Percentiles rank a stretch among this genome's conserved stretches.
phyloP scores from a whole-genome alignment of 1,284 basidiomycete genomes.

The Moniliophthora roreri region DNA sequence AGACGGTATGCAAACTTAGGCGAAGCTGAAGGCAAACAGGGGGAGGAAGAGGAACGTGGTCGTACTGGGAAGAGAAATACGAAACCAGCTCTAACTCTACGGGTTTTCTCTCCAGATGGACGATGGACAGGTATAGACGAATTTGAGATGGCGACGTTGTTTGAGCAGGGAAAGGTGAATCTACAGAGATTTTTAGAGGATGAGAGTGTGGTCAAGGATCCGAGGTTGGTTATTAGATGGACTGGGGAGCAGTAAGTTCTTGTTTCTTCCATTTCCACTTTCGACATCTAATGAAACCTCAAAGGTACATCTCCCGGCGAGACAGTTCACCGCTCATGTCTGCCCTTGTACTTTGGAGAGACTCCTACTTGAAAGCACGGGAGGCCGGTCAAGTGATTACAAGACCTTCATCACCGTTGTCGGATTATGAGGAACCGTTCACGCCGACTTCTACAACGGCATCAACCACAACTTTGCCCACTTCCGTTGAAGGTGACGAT shows the following conservation, averaged over 20 bases:
- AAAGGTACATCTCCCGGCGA: slow-evolving; percentile 60
- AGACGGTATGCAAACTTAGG: slow-evolving; percentile 15
- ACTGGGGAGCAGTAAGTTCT: slow-evolving; percentile 53
- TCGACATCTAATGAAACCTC: not conserved
- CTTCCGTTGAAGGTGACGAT: slow-evolving; percentile 20
- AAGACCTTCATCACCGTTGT: slow-evolving; percentile 30
- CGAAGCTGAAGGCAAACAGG: slow-evolving; percentile 21
- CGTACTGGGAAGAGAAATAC: slow-evolving; percentile 14
- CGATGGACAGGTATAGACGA: slow-evolving; percentile 38
- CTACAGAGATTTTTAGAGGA: slow-evolving; percentile 58
- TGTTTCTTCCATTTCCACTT: not conserved
- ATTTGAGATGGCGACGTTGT: slow-evolving; percentile 49
- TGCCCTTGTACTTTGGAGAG: slow-evolving; percentile 62
- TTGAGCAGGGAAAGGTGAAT: slow-evolving; percentile 54
- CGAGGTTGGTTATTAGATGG: slow-evolving; percentile 66
- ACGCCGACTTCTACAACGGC: not conserved
- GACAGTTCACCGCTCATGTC: slow-evolving; percentile 68
- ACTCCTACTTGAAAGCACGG: slow-evolving; percentile 28
- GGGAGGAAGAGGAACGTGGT: slow-evolving; percentile 12
- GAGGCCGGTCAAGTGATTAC: slow-evolving; percentile 10
- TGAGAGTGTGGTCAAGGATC: slow-evolving; percentile 50
- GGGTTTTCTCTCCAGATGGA: slow-evolving; percentile 14
- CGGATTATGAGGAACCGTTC: slow-evolving; percentile 24
- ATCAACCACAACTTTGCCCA: not conserved
- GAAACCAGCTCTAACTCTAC: slow-evolving; percentile 19